Evolutionary conservation across 140 eudicot genomes (phyloP), one percentile per base, ranked within the genome.

Genomic region (Anethum foeniculum): DNA sequence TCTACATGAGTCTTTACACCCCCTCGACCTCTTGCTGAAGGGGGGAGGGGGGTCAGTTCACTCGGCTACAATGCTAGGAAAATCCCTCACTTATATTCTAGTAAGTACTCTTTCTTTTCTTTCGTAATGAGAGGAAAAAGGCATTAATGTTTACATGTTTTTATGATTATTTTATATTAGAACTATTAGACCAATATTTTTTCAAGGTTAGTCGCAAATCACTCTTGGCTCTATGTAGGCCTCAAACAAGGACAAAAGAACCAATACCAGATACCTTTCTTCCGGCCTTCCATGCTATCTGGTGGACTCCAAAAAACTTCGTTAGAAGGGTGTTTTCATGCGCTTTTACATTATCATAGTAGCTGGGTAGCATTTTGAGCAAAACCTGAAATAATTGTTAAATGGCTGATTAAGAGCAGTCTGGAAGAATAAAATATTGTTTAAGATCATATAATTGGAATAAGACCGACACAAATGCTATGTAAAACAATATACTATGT

Each of bases 301-400:
- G 88, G 89, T 94, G 97, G 79, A 94, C 97, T 68, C 98, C 98
- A 74, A 94, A 94, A 84, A 94, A 94, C 77, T 94, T 94, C 25
- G 98, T 94, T 76, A 94, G 82, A 19, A 94, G 91, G 38, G 98
- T 94, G 82, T 94, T 92, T 19, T 94, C 98, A 38, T 92, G 89
- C 25, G 85, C 89, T 78, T 83, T 84, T 54, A 94, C 98, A 46
- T 94, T 97, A 58, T 80, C 82, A 76, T 92, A 93, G 86, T 94
- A 94, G 85, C 88, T 87, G 1, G 98, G 98, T 81, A 94, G 97
- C 98, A 94, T 94, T 85, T 91, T 90, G 85, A 94, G 80, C 79
- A 94, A 90, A 79, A 94, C 98, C 98, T 94, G 71, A 34, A 12
- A 77, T 81, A 83, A 30, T 15, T 8, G 44, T 5, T 3, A 7